Conservation (phyloP, 768 basidiomycete genomes). For the Antrodiella citrinella region DNA sequence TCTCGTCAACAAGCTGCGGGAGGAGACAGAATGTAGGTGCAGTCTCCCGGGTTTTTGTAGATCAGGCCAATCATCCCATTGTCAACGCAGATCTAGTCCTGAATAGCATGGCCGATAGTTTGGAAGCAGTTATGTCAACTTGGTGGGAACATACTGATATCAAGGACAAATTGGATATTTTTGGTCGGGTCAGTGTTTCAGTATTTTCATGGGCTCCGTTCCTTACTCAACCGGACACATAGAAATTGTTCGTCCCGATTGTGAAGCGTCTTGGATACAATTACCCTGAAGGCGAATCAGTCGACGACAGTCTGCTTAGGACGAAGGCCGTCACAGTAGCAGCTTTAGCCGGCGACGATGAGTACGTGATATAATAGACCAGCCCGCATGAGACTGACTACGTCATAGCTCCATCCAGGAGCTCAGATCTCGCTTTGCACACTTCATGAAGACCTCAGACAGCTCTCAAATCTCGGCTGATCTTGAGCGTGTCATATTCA, state of each 20-base stretch:
- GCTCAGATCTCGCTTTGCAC: constrained; percentile 59
- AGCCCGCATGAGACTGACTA: background rate
- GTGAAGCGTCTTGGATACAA: constrained; percentile 76
- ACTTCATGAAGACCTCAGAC: constrained; percentile 65
- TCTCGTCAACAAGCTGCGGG: constrained; percentile 57
- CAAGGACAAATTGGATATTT: constrained; percentile 46
- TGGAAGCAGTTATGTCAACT: constrained; percentile 46
- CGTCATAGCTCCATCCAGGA: constrained; percentile 61
- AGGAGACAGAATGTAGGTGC: constrained; percentile 68
- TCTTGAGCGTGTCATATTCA: constrained; percentile 37
- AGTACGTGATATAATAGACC: constrained; percentile 21
- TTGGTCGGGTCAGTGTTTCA: constrained; percentile 42
- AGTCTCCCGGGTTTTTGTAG: no score
- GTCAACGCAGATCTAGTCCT: background rate
- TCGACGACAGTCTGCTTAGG: constrained; percentile 64
- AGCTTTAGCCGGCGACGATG: constrained; percentile 35
- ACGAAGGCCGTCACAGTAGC: constrained; percentile 62
- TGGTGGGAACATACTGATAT: constrained; percentile 79
- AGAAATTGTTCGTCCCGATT: constrained; percentile 67
- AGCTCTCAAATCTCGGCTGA: constrained; percentile 76
- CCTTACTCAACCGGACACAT: background rate
- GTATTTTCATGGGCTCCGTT: background rate
- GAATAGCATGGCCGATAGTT: constrained; percentile 44
- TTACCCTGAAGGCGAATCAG: constrained; percentile 53
- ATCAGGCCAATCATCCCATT: no score